Evolutionary conservation across 2,329 filamentous ascomycete species (phyloP).

Genomic region (Colletotrichum musae): DNA sequence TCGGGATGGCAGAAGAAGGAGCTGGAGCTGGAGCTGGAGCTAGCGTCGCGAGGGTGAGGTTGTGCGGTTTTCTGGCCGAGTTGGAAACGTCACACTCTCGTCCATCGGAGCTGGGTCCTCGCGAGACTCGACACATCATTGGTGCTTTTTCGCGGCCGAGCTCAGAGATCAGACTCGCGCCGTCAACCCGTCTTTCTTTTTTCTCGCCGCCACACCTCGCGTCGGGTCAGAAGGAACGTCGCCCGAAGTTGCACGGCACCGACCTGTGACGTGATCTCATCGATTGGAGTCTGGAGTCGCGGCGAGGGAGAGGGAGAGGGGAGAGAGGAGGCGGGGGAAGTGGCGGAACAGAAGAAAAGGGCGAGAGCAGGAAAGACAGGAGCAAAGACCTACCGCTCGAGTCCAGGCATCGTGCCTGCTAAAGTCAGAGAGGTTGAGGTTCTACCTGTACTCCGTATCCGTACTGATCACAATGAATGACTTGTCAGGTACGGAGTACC

Average conservation of each 20-base stretch:
- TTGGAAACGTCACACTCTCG: conserved; percentile 26
- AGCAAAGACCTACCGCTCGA: no score
- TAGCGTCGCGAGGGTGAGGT: no score
- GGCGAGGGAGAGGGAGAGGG: not conserved
- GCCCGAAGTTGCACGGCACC: conserved; percentile 17
- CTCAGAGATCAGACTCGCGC: conserved; percentile 13
- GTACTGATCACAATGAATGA: no score
- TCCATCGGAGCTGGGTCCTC: conserved; percentile 37
- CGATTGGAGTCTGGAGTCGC: not conserved
- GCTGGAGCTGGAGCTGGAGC: not conserved
- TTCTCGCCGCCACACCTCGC: conserved; percentile 11
- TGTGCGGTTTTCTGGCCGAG: not conserved
- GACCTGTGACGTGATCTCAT: conserved; percentile 14
- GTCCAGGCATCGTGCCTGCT: no score
- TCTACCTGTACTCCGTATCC: no score
- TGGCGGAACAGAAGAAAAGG: no score
- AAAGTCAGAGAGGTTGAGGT: no score
- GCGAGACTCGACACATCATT: conserved; percentile 27
- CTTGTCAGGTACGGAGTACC: no score
- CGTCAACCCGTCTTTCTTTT: conserved; percentile 30
- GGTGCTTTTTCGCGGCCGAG: conserved; percentile 30
- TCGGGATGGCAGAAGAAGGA: not conserved
- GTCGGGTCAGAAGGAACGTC: conserved; percentile 7
- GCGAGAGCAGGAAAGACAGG: no score
- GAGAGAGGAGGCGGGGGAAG: not conserved